Conservation (phyloP, 345 rosid genomes). For the Odontarrhena argentea region DNA sequence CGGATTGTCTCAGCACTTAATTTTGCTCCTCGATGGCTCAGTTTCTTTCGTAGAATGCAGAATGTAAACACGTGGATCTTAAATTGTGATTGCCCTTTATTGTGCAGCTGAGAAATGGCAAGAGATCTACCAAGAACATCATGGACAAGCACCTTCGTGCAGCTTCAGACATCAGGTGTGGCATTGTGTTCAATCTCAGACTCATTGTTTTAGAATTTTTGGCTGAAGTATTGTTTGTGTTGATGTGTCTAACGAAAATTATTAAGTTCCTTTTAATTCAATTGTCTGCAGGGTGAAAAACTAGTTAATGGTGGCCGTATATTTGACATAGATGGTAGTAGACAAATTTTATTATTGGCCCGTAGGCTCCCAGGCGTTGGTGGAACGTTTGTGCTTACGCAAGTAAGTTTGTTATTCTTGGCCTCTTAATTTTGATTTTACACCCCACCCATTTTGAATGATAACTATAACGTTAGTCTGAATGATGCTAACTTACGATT, state of each 20-base stretch:
- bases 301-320: constrained; percentile 73
- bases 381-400: constrained; percentile 63
- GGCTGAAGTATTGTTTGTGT: not conserved
- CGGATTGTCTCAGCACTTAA: no score
- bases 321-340: constrained; percentile 65
- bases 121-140: constrained; percentile 36
- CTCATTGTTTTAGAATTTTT: not conserved
- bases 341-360: constrained; percentile 57
- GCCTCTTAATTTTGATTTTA: constrained; percentile 6
- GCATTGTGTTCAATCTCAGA: constrained; percentile 16
- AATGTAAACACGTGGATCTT: no score
- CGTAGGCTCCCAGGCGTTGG: constrained; percentile 62
- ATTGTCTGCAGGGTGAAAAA: constrained; percentile 50
- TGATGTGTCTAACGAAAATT: constrained; percentile 11
- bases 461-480: constrained; percentile 3
- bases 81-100: no score
- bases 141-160: constrained; percentile 44
- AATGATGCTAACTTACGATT: not conserved
- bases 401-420: constrained; percentile 51
- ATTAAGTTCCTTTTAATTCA: constrained; percentile 26
- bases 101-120: constrained; percentile 31
- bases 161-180: constrained; percentile 61
- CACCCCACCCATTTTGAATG: constrained; percentile 14
- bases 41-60: no score
- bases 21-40: no score